Base-by-base conservation (phyloP, 352 stramenopile species). In the Pythium rhizo-oryzae region DNA sequence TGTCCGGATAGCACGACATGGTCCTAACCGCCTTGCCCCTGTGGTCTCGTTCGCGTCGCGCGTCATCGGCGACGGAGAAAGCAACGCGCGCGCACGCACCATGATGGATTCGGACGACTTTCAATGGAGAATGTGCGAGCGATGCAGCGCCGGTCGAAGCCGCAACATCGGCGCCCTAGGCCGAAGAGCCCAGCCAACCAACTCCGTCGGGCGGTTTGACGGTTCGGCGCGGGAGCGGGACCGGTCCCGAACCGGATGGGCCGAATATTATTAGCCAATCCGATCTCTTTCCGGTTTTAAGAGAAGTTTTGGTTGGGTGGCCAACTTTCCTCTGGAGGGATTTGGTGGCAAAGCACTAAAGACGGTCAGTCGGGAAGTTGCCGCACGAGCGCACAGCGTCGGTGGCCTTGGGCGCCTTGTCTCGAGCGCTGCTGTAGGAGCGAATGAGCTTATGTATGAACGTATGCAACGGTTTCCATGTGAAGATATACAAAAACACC, bases 31-130 rank as follows among this genome's bases (percentile, higher is more conserved):
- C 28, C 28, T 33, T 6, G n/a, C 28, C 6, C 28, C 28, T 33
- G 28, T 33, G 6, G 6, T 33, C 28, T 33, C 28, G 28, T 2
- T 33, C 28, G 28, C 28, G 28, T 6, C 28, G 28, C 28, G 6
- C 28, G 28, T 33, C 28, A 37, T 37, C 49, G 11, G n/a, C 23
- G 30, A 15, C 9, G 18, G 30, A 52, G 24, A 39, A 46, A 59
- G 50, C 52, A 41, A 4, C 11, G 2, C 19, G 33, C 37, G 37
- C 23, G 19, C 18, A 89, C 83, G 74, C 75, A 91, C 83, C 83
- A 91, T 91, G 83, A 91, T 90, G 81, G 83, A 91, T 90, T 91
- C 83, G 81, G 80, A 90, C 83, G 78, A 90, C 80, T 91, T 85
- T 75, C 83, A 89, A 91, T 82, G 84, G 79, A 81, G 79, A 89